phyloP scores from a whole-genome alignment of 768 basidiomycete species.

The Podaxis sp. region DNA sequence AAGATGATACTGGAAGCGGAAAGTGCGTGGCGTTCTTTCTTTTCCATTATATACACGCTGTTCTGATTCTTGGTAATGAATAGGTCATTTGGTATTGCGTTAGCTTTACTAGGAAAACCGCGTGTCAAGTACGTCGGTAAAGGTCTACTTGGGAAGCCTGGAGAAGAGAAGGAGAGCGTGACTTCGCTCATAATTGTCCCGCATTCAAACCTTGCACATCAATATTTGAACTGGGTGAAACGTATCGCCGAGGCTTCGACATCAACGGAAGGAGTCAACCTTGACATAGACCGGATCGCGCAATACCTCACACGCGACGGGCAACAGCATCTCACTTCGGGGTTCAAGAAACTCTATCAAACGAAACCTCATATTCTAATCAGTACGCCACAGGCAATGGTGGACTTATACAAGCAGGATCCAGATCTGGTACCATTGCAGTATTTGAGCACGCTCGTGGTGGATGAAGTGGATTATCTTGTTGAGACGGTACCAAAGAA shows the following conservation, averaged over 20 bases:
- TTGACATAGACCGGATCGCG: conserved; percentile 35
- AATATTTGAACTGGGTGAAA: conserved; percentile 66
- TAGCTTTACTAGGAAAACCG: conserved; percentile 64
- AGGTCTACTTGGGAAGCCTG: conserved; percentile 20
- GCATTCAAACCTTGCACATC: conserved; percentile 70
- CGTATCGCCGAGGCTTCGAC: conserved; percentile 38
- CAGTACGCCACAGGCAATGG: conserved; percentile 67
- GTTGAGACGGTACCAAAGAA: conserved; percentile 52
- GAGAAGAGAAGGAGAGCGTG: conserved; percentile 30
- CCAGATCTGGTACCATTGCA: conserved; percentile 43
- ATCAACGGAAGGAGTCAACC: conserved; percentile 25
- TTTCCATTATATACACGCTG: neutral
- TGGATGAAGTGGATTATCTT: conserved; percentile 78
- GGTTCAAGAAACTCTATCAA: conserved; percentile 36
- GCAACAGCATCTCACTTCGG: conserved; percentile 36
- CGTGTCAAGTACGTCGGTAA: conserved; percentile 28
- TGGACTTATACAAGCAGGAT: conserved; percentile 52
- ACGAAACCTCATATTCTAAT: conserved; percentile 67
- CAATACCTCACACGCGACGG: conserved; percentile 65
- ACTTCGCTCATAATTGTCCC: conserved; percentile 68
- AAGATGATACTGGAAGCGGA: conserved; percentile 75
- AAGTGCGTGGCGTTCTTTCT: conserved; percentile 50
- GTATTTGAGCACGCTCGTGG: conserved; percentile 56
- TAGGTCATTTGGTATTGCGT: conserved; percentile 72
- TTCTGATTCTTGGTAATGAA: neutral